Conservation (phyloP, 2,329 filamentous ascomycete species). For the Arachnomyces sp. region DNA sequence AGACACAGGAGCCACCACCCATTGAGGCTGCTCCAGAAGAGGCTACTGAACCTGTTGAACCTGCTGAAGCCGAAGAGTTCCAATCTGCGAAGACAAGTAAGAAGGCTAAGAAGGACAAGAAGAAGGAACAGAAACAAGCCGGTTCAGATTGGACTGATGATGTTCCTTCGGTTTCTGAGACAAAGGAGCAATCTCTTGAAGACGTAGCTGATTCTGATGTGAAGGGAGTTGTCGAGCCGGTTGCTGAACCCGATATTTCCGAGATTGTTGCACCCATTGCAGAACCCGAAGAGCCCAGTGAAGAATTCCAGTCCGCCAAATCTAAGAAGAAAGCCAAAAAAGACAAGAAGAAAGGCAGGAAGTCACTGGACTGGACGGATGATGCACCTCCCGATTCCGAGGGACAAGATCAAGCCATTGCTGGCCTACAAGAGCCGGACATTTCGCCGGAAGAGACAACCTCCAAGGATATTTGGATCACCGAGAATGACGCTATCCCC, state of each 20-base stretch:
- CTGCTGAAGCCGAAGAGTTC: slow-evolving; percentile 11
- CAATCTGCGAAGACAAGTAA: slow-evolving; percentile 21
- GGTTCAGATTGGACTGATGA: slow-evolving; percentile 5
- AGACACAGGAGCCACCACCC: too few species aligned
- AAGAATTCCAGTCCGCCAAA: slow-evolving; percentile 26
- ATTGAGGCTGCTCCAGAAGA: too few species aligned
- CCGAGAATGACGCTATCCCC: too few species aligned
- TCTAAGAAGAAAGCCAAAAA: slow-evolving; percentile 44
- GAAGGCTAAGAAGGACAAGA: slow-evolving; percentile 37
- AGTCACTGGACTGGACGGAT: slow-evolving; percentile 6
- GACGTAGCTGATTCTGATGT: not conserved
- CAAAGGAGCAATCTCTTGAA: not conserved
- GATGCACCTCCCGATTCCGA: not conserved
- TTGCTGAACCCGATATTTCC: slow-evolving; percentile 10
- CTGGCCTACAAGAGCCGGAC: too few species aligned
- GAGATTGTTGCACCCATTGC: slow-evolving; percentile 5
- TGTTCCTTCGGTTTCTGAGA: slow-evolving; percentile 3
- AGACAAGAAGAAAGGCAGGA: slow-evolving; percentile 29
- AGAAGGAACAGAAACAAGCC: slow-evolving; percentile 16
- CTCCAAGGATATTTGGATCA: too few species aligned
- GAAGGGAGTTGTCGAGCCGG: not conserved
- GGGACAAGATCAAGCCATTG: too few species aligned
- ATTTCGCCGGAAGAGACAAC: too few species aligned
- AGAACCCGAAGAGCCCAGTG: too few species aligned
- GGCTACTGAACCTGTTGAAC: too few species aligned